phyloP scores from a whole-genome alignment of 2,329 filamentous ascomycete species.

The Fusarium chuoi region DNA sequence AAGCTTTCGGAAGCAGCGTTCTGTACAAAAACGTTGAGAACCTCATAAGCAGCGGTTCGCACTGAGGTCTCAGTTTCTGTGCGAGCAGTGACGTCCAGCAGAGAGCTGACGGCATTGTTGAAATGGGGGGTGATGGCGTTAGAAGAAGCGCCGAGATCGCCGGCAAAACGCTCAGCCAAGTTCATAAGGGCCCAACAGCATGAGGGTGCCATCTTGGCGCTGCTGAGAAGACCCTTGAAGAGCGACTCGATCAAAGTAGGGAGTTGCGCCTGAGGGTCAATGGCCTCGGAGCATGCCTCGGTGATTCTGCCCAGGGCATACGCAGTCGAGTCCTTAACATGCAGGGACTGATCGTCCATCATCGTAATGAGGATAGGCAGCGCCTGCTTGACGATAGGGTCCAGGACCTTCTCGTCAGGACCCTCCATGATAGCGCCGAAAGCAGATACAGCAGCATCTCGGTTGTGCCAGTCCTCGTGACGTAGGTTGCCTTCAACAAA shows the following conservation, averaged over 20 bases:
- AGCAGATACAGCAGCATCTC: conserved; percentile 95
- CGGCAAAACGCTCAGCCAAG: conserved; percentile 92
- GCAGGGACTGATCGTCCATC: conserved; percentile 91
- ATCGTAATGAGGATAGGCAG: conserved; percentile 87
- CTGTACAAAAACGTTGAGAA: conserved; percentile 92
- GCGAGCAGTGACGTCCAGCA: conserved; percentile 87
- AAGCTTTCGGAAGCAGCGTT: conserved; percentile 91
- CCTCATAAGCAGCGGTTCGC: conserved; percentile 95
- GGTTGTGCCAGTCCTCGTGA: conserved; percentile 91
- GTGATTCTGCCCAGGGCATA: conserved; percentile 97
- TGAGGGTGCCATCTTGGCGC: conserved; percentile 95
- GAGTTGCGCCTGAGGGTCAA: conserved; percentile 85
- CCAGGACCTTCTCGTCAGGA: conserved; percentile 89
- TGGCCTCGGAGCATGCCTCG: conserved; percentile 89
- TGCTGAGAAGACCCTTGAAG: conserved; percentile 89
- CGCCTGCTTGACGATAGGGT: conserved; percentile 95
- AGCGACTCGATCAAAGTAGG: conserved; percentile 87
- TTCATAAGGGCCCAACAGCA: conserved; percentile 99
- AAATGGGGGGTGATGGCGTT: conserved; percentile 94
- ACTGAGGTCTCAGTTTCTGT: conserved; percentile 86
- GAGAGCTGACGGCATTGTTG: conserved; percentile 86
- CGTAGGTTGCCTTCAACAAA: conserved; percentile 95
- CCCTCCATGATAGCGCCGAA: conserved; percentile 99
- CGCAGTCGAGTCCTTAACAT: conserved; percentile 95
- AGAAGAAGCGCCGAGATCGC: conserved; percentile 78